Conservation (phyloP, 768 basidiomycete genomes). For the Gloeostereum incarnatum region DNA sequence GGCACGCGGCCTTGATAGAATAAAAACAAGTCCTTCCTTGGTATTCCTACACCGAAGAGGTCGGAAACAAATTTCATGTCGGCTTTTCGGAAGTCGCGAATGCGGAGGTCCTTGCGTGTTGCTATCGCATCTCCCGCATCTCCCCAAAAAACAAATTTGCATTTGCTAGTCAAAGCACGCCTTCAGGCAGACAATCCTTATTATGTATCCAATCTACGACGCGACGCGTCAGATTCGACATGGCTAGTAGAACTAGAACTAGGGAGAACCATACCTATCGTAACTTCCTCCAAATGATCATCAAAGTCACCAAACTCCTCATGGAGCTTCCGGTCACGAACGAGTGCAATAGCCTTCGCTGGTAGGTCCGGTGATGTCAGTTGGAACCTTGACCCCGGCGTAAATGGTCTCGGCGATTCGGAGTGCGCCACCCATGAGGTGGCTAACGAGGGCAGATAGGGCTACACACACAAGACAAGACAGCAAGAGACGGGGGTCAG, state of each 20-base stretch:
- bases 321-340: conserved; percentile 41
- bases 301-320: conserved; percentile 71
- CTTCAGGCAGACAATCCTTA: conserved; percentile 21
- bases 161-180: no score
- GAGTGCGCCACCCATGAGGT: conserved; percentile 40
- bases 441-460: conserved; percentile 34
- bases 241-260: conserved; percentile 17
- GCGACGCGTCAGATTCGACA: conserved; percentile 11
- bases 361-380: conserved; percentile 38
- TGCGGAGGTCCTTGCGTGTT: no score
- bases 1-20: no score
- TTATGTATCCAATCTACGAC: conserved; percentile 37
- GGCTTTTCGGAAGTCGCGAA: no score
- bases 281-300: conserved; percentile 72
- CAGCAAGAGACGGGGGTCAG: background rate
- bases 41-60: no score
- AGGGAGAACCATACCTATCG: conserved; percentile 29
- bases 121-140: no score
- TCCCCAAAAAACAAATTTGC: no score
- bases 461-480: conserved; percentile 21
- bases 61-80: no score
- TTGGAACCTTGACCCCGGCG: conserved; percentile 32
- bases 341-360: conserved; percentile 34
- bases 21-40: no score
- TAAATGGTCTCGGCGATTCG: conserved; percentile 30